These are phyloP conservation scores for Didymosphaeria variabile DNA, from an alignment of 2,329 filamentous ascomycete species.

Conservation along the genomic window DNA sequence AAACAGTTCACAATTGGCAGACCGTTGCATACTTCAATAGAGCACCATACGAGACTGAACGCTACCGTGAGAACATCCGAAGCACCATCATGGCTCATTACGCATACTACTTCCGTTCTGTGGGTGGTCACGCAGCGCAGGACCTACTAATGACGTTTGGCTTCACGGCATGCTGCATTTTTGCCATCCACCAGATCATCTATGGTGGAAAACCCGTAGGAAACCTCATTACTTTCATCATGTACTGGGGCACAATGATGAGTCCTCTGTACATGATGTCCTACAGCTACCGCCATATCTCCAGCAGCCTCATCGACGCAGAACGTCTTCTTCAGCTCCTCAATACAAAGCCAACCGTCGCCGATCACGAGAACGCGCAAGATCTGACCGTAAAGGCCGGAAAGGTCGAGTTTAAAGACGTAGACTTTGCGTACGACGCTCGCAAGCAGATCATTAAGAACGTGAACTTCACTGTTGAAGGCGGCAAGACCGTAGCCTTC, in stretches of 20 bases:
- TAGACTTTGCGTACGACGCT: conserved; percentile 65
- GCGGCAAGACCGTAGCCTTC: conserved; percentile 66
- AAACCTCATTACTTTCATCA: conserved; percentile 70
- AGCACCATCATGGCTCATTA: conserved; percentile 48
- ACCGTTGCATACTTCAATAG: conserved; percentile 69
- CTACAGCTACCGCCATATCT: conserved; percentile 59
- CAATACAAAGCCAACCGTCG: conserved; percentile 65
- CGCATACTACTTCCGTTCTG: conserved; percentile 42
- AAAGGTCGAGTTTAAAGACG: conserved; percentile 63
- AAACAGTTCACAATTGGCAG: conserved; percentile 68
- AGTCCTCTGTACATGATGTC: conserved; percentile 61
- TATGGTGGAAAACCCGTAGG: conserved; percentile 62
- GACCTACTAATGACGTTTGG: conserved; percentile 59
- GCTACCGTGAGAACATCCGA: conserved; percentile 56
- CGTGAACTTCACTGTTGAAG: conserved; percentile 59
- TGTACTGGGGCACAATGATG: conserved; percentile 67
- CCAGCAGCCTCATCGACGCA: conserved; percentile 68
- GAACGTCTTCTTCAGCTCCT: conserved; percentile 69
- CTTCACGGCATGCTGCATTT: conserved; percentile 59
- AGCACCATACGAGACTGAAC: conserved; percentile 61
- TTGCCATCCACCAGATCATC: conserved; percentile 64
- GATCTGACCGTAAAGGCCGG: conserved; percentile 58
- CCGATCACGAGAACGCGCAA: conserved; percentile 50
- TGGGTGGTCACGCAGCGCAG: conserved; percentile 52
- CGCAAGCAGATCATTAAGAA: conserved; percentile 61